Evolutionary conservation across 345 rosid genomes (phyloP).

Genomic region (Orychophragmus violaceus): DNA sequence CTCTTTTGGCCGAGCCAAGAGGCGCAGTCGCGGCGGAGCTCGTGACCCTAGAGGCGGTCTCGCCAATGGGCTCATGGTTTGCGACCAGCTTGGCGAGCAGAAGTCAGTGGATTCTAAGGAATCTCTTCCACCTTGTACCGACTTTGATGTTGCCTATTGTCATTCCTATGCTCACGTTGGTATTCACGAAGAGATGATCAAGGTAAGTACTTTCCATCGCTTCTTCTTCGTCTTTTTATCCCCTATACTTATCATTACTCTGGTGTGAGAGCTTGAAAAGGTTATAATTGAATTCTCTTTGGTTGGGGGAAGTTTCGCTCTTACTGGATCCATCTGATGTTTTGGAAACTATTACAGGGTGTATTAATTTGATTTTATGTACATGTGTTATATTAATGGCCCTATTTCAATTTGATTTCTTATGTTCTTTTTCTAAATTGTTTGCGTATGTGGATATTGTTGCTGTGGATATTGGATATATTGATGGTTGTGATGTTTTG

Average conservation of each 20-base stretch:
- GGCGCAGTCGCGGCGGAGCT: conserved; percentile 26
- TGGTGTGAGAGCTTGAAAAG: neutral
- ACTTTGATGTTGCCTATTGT: conserved; percentile 82
- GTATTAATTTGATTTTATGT: too few species aligned
- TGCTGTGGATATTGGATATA: too few species aligned
- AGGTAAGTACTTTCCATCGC: conserved; percentile 36
- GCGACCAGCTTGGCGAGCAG: conserved; percentile 28
- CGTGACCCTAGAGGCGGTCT: conserved; percentile 14
- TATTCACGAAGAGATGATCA: conserved; percentile 95
- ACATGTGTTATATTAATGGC: too few species aligned
- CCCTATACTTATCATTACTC: neutral
- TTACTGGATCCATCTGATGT: neutral
- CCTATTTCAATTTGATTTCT: too few species aligned
- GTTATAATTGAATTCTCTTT: neutral
- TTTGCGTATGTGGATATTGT: too few species aligned
- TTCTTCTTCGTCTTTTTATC: neutral
- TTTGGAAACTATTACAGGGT: neutral
- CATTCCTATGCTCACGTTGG: conserved; percentile 88
- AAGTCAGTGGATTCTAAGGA: conserved; percentile 7
- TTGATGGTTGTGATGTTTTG: too few species aligned
- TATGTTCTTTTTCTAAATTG: too few species aligned
- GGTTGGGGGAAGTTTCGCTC: neutral
- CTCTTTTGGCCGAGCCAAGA: too few species aligned
- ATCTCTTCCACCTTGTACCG: conserved; percentile 46
- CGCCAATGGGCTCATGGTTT: conserved; percentile 40